Evolutionary conservation across 1,139 yeast species (phyloP).

Genomic region (Pichia sp.): DNA sequence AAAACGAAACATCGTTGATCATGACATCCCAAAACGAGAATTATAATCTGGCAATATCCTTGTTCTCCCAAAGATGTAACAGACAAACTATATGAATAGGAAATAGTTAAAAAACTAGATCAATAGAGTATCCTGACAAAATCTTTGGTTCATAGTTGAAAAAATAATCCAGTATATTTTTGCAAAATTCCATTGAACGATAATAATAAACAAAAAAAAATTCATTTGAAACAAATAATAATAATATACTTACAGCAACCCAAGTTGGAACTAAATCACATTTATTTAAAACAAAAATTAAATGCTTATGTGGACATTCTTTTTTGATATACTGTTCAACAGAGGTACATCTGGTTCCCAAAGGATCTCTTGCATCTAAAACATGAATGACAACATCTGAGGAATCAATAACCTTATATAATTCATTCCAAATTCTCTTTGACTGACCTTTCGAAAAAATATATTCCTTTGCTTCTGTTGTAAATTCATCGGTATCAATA

Average conservation of each 20-base stretch:
- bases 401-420: slow-evolving; percentile 94
- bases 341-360: slow-evolving; percentile 90
- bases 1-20: slow-evolving; percentile 25
- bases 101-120: slow-evolving; percentile 6
- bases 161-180: neutral
- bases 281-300: slow-evolving; percentile 90
- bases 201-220: too few relatives aligned
- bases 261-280: slow-evolving; percentile 98
- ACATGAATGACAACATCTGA: slow-evolving; percentile 96
- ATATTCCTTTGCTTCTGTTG: slow-evolving; percentile 89
- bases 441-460: slow-evolving; percentile 97
- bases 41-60: slow-evolving; percentile 47
- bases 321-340: slow-evolving; percentile 90
- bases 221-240: too few relatives aligned
- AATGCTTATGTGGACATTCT: slow-evolving; percentile 95
- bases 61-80: slow-evolving; percentile 95
- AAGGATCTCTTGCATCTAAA: slow-evolving; percentile 93
- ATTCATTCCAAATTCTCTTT: slow-evolving; percentile 96
- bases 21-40: slow-evolving; percentile 34
- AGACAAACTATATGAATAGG: slow-evolving; percentile 47
- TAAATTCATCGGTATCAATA: slow-evolving; percentile 61
- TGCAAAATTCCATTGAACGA: too few relatives aligned
- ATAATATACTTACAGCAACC: slow-evolving; percentile 92
- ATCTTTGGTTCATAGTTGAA: slow-evolving; percentile 39
- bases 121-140: slow-evolving; percentile 56